Base-by-base conservation (phyloP, 164 flowering plant genomes). In the Nymphaea thermarum region DNA sequence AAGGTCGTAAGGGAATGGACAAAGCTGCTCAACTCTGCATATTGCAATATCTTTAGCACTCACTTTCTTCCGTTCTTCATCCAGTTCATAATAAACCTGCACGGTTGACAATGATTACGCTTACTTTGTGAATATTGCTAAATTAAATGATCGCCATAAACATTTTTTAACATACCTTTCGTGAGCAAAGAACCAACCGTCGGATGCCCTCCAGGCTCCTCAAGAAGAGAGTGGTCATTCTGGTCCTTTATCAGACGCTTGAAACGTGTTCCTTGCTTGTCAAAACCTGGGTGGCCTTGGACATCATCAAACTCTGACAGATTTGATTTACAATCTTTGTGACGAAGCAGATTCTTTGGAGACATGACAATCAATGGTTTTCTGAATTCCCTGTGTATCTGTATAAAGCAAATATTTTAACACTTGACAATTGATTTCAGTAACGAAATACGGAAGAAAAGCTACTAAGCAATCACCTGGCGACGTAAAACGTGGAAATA, bases 221-320 rank as follows among this genome's bases (percentile, higher is more conserved):
- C 98, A 7, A 85, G 88, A 76, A 86, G 84, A 66, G 95, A 83
- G 71, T 90, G 98, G 53, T 76, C 68, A 71, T 84, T 91, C 80
- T 88, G 97, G 76, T 79, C 81, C 69, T 79, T 79, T 42, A 79
- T 76, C 63, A 79, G 79, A 43, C 81, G 77, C 69, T 79, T 94
- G 70, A 94, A 94, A 60, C 97, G 83, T 65, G 97, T 94, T 16
- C 97, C 98, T 72, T 94, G 98, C 71, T 88, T 94, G 83, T 94
- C 98, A 76, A 94, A 94, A 63, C 98, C 97, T 43, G 85, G 88
- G 69, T 94, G 97, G 41, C 98, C 98, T 81, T 88, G 70, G 57
- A 88, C 96, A 81, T 94, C 97, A 85, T 94, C 81, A 63, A 79
- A 79, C 68, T 79, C 81, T 2, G 81, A 79, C 18, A 79, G 65